Conservation (phyloP, 495 filamentous ascomycete genomes). For the Trypethelium eluteriae region DNA sequence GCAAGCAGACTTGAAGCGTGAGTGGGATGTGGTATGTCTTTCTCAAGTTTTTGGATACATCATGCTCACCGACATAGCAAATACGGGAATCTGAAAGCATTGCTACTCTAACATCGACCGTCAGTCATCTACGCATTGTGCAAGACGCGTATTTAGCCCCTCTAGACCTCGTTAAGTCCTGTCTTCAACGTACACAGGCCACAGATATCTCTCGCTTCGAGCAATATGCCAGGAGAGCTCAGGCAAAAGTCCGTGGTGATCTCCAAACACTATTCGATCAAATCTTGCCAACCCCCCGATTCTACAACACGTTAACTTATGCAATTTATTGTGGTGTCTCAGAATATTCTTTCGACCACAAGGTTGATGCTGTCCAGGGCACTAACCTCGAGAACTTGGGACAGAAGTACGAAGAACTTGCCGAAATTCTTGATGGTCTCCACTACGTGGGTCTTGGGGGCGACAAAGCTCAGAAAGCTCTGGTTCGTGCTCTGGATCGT, state of each 20-base stretch:
- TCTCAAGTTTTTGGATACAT: background rate
- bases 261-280: slow-evolving; percentile 27
- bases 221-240: background rate
- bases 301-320: slow-evolving; percentile 28
- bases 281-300: slow-evolving; percentile 24
- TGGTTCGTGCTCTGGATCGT: slow-evolving; percentile 45
- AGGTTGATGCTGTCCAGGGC: background rate
- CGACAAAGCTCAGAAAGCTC: slow-evolving; percentile 64
- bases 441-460: slow-evolving; percentile 67
- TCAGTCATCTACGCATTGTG: background rate
- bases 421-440: slow-evolving; percentile 35
- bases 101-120: background rate
- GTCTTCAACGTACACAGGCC: slow-evolving; percentile 10
- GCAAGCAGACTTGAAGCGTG: background rate
- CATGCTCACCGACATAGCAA: background rate
- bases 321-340: slow-evolving; percentile 26
- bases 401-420: slow-evolving; percentile 5
- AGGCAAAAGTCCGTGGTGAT: slow-evolving; percentile 17
- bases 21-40: background rate
- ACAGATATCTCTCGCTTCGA: background rate
- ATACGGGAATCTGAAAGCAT: slow-evolving; percentile 2
- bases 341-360: slow-evolving; percentile 2
- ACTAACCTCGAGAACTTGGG: slow-evolving; percentile 11
- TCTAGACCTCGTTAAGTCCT: background rate
- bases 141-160: background rate